Evolutionary conservation across 73 alveolate genomes (phyloP).

Genomic region (Uronychia binucleata): DNA sequence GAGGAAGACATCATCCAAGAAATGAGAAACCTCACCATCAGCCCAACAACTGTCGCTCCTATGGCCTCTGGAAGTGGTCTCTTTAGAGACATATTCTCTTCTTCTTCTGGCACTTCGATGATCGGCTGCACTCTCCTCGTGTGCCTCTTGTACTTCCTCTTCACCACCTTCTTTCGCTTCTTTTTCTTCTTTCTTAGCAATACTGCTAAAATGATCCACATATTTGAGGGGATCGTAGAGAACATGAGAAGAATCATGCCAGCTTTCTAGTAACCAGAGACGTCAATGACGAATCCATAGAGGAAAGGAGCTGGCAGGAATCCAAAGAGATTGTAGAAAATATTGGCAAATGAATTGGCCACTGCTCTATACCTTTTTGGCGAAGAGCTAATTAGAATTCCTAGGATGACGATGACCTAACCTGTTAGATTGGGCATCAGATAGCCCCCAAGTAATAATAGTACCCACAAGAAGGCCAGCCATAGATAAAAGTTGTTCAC

Average conservation of each 20-base stretch:
- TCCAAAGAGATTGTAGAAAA: slow-evolving; percentile 88
- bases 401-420: neutral
- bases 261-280: slow-evolving; percentile 7
- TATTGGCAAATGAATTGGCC: slow-evolving; percentile 90
- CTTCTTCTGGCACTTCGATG: no score
- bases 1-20: no score
- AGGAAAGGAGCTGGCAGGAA: slow-evolving; percentile 94
- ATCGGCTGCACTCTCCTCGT: no score
- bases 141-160: no score
- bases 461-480: slow-evolving; percentile 79
- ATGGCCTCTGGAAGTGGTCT: no score
- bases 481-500: slow-evolving; percentile 54
- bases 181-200: neutral
- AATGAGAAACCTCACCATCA: no score
- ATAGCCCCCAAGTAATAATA: slow-evolving; percentile 90
- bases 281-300: slow-evolving; percentile 74
- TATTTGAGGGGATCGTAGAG: neutral
- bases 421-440: slow-evolving; percentile 94
- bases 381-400: slow-evolving; percentile 78
- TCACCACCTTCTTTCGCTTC: neutral
- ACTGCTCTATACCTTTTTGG: slow-evolving; percentile 77
- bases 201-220: neutral
- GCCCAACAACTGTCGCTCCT: no score
- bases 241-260: slow-evolving; percentile 4
- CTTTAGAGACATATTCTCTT: no score